phyloP scores from a whole-genome alignment of 306 rosid genomes.

The Gleditsia sinensis region DNA sequence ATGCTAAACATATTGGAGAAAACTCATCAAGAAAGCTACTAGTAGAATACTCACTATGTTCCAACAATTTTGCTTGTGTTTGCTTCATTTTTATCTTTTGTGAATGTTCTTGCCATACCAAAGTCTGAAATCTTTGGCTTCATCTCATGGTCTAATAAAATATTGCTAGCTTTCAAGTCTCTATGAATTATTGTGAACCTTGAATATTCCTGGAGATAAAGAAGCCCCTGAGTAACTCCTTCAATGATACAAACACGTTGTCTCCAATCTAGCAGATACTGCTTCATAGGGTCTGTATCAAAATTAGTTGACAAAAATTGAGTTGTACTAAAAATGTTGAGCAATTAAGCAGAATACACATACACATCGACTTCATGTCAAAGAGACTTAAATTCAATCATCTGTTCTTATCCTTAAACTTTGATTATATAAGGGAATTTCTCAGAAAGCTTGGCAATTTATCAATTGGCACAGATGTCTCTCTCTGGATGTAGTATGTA shows the following conservation, averaged over 20 bases:
- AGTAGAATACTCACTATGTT: conserved; percentile 36
- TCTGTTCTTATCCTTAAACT: not conserved
- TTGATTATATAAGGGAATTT: not conserved
- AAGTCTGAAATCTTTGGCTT: conserved; percentile 62
- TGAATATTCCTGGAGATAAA: conserved; percentile 49
- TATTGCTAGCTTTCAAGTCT: conserved; percentile 35
- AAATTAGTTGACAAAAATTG: not conserved
- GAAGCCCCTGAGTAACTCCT: conserved; percentile 46
- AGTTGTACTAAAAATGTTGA: not conserved
- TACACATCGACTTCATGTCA: not conserved
- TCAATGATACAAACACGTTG: conserved; percentile 41
- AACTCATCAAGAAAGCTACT: not conserved
- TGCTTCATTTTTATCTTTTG: conserved; percentile 36
- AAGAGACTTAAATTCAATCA: not conserved
- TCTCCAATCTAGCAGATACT: conserved; percentile 27
- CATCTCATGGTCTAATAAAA: too few relatives aligned
- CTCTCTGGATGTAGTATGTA: not conserved
- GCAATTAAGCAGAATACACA: too few relatives aligned
- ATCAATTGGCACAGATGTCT: too few relatives aligned
- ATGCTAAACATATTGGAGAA: too few relatives aligned
- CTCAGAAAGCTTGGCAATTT: not conserved
- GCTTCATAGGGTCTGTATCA: conserved; percentile 25
- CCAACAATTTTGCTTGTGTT: conserved; percentile 46
- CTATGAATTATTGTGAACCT: conserved; percentile 40
- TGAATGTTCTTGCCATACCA: conserved; percentile 58